phyloP scores from a whole-genome alignment of 1,284 basidiomycete species.

The Cutaneotrichosporon cavernicola region DNA sequence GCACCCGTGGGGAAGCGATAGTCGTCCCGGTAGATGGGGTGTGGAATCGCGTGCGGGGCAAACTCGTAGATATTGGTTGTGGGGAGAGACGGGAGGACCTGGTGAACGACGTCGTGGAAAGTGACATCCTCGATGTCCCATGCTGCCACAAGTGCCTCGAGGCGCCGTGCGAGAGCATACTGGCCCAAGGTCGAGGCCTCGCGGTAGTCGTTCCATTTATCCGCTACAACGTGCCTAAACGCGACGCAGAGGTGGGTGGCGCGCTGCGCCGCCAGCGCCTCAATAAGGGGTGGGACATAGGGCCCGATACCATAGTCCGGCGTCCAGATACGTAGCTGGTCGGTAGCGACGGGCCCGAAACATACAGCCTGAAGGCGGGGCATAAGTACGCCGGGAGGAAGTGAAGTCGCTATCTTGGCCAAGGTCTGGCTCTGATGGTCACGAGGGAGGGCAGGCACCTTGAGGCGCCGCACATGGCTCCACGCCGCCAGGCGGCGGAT shows the following conservation, averaged over 20 bases:
- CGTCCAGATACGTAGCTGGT: slow-evolving; percentile 33
- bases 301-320: slow-evolving; percentile 19
- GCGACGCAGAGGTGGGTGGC: slow-evolving; percentile 29
- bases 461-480: slow-evolving; percentile 7
- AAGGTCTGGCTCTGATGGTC: not conserved
- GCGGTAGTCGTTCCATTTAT: slow-evolving; percentile 33
- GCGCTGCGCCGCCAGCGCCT: slow-evolving; percentile 21
- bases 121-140: slow-evolving; percentile 19
- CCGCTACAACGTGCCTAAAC: slow-evolving; percentile 29
- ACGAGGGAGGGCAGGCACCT: slow-evolving; percentile 6
- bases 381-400: slow-evolving; percentile 6
- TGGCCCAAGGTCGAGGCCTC: slow-evolving; percentile 26
- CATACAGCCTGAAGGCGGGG: slow-evolving; percentile 26
- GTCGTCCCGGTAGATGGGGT: slow-evolving; percentile 6
- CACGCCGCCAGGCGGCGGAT: slow-evolving; percentile 4
- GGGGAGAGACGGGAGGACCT: slow-evolving; percentile 33
- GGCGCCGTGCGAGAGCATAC: slow-evolving; percentile 30
- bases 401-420: not conserved
- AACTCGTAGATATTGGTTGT: slow-evolving; percentile 38
- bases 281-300: slow-evolving; percentile 28
- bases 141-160: slow-evolving; percentile 23
- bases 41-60: slow-evolving; percentile 30
- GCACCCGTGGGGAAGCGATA: slow-evolving; percentile 22
- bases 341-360: slow-evolving; percentile 28
- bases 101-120: slow-evolving; percentile 37